Evolutionary conservation across 768 basidiomycete genomes (phyloP).

Genomic region (Boletus tomentosulus): DNA sequence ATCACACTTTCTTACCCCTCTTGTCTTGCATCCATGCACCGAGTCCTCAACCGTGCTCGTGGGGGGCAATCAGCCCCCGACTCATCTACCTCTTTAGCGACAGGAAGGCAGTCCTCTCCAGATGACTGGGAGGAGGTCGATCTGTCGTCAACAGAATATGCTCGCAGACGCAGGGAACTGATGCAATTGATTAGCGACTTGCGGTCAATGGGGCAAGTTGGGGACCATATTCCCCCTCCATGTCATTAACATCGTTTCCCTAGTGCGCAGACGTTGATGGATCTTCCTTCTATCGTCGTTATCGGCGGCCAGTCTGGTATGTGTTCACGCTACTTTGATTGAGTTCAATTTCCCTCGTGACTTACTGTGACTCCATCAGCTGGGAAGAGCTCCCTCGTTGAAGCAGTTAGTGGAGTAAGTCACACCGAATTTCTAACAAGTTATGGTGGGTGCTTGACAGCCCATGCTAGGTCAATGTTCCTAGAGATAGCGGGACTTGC

Average conservation of each 20-base stretch:
- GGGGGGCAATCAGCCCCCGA: neutral
- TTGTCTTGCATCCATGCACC: slow-evolving; percentile 1
- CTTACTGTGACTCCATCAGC: slow-evolving; percentile 31
- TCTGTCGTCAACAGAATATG: slow-evolving; percentile 37
- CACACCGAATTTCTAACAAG: neutral
- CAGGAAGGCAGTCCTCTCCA: slow-evolving; percentile 4
- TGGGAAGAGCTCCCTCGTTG: slow-evolving; percentile 58
- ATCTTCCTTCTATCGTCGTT: slow-evolving; percentile 50
- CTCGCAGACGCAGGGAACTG: slow-evolving; percentile 35
- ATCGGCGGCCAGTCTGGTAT: slow-evolving; percentile 55
- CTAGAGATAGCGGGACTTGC: slow-evolving; percentile 58
- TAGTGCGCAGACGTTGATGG: slow-evolving; percentile 38
- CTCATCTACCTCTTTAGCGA: neutral
- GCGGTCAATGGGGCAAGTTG: slow-evolving; percentile 37
- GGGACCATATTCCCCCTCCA: neutral
- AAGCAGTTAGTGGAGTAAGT: slow-evolving; percentile 52
- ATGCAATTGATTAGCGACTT: slow-evolving; percentile 38
- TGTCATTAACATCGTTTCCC: neutral
- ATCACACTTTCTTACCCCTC: neutral
- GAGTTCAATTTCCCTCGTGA: neutral
- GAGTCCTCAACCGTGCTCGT: neutral
- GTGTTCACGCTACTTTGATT: slow-evolving; percentile 2
- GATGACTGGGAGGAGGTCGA: slow-evolving; percentile 16
- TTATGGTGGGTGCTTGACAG: neutral
- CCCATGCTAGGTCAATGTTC: slow-evolving; percentile 49